These are phyloP conservation scores for Marchantia polymorpha DNA, from an alignment of 225 moss, liverwort and hornwort genomes.

Conservation along the genomic window DNA sequence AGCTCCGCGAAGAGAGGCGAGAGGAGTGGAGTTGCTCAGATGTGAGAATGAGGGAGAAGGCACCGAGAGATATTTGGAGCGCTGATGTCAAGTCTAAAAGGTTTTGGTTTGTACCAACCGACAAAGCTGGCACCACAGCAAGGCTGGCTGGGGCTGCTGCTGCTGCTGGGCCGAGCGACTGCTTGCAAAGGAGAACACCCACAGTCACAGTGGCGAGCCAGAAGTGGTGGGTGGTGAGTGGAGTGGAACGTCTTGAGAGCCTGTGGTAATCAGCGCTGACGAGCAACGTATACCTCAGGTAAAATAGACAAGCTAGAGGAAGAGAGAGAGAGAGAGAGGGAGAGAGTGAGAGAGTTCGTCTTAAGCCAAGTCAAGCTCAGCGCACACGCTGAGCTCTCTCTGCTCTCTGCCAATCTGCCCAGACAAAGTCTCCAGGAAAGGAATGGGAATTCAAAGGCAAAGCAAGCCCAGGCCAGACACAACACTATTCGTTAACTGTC, in stretches of 20 bases:
- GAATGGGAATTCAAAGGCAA: neutral
- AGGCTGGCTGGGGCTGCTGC: neutral
- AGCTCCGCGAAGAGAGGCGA: neutral
- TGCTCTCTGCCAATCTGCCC: too few relatives aligned
- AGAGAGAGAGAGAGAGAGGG: too few relatives aligned
- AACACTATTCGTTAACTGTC: too few relatives aligned
- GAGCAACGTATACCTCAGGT: neutral
- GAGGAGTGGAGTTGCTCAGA: neutral
- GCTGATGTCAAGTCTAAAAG: slow-evolving; percentile 4
- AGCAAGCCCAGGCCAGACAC: too few relatives aligned
- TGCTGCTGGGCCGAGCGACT: neutral
- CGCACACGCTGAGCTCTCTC: neutral
- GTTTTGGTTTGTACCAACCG: neutral
- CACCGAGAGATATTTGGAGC: slow-evolving; percentile 9
- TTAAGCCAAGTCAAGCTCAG: neutral
- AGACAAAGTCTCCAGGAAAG: too few relatives aligned
- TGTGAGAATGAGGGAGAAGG: neutral
- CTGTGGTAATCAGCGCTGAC: neutral
- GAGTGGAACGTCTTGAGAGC: neutral
- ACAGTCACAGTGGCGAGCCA: slow-evolving; percentile 10
- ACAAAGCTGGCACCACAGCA: neutral
- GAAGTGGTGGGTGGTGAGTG: slow-evolving; percentile 9
- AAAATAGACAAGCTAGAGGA: neutral
- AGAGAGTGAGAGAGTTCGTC: too few relatives aligned
- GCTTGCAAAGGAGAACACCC: neutral